Evolutionary conservation across 176 grass and related monocot genomes (phyloP), one percentile per base, ranked within the genome.

Genomic region (Eleusine indica): DNA sequence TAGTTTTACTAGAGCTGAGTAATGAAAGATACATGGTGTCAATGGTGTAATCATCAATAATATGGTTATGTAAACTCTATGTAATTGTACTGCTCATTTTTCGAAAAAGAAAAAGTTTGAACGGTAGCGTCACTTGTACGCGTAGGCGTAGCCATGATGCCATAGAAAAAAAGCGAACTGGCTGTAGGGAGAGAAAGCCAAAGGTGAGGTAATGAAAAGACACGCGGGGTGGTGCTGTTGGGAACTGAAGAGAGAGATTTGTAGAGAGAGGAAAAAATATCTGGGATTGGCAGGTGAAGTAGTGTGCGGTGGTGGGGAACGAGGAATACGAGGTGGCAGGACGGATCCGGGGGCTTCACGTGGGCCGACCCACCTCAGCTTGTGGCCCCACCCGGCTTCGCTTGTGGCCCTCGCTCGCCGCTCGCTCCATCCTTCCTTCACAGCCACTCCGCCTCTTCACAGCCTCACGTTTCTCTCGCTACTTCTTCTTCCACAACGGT

Each of bases 281-380:
- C 70, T 65, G 80, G 12, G 28, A 29, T 1, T 22, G 19, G 73
- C 73, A 41, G 75, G 75, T 42, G 57, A 62, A 19, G 12, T 1
- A 4, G 10, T 38, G 22, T 46, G 62, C 56, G 38, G 22, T 14
- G 60, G 37, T 22, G 41, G 25, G 78, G 16, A 2, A 37, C 46
- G 74, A 73, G 80, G 86, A 88, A 73, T 79, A 88, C 75, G 81
- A 79, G 81, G 75, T 66, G 57, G 66, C 66, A 25, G 32, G 28
- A 18, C 38, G 70, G 48, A 75, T 61, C 28, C 60, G 21, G 44
- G 4, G 32, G 71, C 70, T 51, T 52, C 70, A 85, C 66, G 83
- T 85, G 83, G 74, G 42, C 41, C 53, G 48, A 1, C 44, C 51
- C 73, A 77, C 73, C 22, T 77, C 73, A 47, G 64, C 82, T 6